Percentiles rank a stretch among this genome's conserved stretches.
These are phyloP conservation scores for Phytophthora cactorum DNA, from an alignment of 352 stramenopile species.

Conservation along the genomic window DNA sequence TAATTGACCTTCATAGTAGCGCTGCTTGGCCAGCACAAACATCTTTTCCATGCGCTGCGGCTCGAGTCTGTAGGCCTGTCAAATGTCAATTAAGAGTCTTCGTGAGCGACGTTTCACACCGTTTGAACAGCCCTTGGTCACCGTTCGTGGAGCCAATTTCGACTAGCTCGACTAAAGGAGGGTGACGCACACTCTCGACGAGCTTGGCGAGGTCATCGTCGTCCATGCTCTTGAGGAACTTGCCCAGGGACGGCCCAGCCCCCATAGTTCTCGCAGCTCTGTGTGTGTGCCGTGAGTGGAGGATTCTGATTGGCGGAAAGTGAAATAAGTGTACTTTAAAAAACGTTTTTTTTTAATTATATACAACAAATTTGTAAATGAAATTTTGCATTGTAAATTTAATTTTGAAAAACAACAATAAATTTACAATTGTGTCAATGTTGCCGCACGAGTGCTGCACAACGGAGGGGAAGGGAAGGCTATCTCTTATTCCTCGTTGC, in stretches of 20 bases:
- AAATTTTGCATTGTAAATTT: too few relatives aligned
- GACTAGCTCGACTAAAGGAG: not conserved
- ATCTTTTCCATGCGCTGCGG: constrained; percentile 58
- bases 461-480: not conserved
- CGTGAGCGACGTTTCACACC: not conserved
- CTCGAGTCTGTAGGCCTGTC: constrained; percentile 59
- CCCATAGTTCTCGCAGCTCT: constrained; percentile 36
- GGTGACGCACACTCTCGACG: constrained; percentile 45
- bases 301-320: constrained; percentile 20
- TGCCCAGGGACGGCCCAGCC: constrained; percentile 52
- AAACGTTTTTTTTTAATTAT: too few relatives aligned
- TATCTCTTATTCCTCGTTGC: not conserved
- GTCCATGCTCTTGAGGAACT: constrained; percentile 63
- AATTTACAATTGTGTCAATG: too few relatives aligned
- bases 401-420: too few relatives aligned
- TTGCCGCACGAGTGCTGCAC: too few relatives aligned
- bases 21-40: constrained; percentile 51
- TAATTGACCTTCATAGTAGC: constrained; percentile 39
- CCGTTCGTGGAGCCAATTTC: not conserved
- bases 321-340: not conserved
- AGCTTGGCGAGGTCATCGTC: constrained; percentile 61
- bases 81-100: not conserved
- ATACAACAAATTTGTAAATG: too few relatives aligned
- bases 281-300: not conserved
- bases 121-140: not conserved